Percentiles rank a stretch among this genome's conserved stretches.
phyloP scores from a whole-genome alignment of 73 alveolate genomes.

The Paramecium sexaurelia region DNA sequence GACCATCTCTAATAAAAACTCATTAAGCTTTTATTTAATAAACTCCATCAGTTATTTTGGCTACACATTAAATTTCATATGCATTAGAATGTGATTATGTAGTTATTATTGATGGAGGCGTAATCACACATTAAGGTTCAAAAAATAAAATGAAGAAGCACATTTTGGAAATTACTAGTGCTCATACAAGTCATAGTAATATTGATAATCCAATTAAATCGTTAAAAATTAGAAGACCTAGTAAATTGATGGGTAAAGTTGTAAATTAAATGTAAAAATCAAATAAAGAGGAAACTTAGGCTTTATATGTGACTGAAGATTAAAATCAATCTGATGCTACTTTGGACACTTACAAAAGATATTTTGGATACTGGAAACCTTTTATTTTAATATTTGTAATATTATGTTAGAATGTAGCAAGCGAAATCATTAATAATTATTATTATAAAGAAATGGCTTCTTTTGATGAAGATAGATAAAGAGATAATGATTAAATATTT shows the following conservation, averaged over 20 bases:
- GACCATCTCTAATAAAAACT: background rate
- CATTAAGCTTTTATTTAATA: background rate
- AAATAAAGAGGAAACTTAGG: background rate
- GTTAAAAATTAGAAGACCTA: background rate
- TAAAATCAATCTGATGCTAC: background rate
- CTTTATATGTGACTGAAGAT: background rate
- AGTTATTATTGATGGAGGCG: constrained; percentile 39
- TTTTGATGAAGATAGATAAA: background rate
- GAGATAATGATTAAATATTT: background rate
- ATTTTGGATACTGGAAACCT: constrained; percentile 35
- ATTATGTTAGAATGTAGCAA: background rate
- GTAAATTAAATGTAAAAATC: background rate
- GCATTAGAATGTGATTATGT: constrained; percentile 34
- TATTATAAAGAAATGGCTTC: constrained; percentile 29
- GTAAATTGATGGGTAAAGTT: background rate
- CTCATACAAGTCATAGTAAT: background rate
- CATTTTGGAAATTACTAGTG: background rate
- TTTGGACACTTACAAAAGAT: constrained; percentile 33
- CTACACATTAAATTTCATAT: constrained; percentile 52
- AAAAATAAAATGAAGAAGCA: constrained; percentile 2
- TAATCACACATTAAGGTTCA: background rate
- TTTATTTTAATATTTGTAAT: background rate
- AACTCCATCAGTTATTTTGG: constrained; percentile 55
- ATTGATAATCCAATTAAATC: background rate
- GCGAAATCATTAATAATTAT: background rate